Conservation (phyloP, 345 rosid species). For the Fremontodendron californicum region DNA sequence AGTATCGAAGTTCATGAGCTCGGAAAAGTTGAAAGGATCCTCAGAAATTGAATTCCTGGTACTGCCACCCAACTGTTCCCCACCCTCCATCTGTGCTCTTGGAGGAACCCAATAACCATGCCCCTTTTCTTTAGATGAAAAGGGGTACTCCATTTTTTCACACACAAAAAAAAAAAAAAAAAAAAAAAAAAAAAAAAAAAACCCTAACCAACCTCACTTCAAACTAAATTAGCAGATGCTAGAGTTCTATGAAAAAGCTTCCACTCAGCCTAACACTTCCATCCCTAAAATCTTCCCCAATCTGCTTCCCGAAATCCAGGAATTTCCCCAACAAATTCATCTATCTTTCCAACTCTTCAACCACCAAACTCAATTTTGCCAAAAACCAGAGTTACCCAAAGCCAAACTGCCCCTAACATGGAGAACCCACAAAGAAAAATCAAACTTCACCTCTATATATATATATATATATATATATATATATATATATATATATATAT, state of each 20-base stretch:
- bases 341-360: slow-evolving; percentile 1
- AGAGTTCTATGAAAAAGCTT: slow-evolving; percentile 16
- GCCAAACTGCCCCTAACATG: neutral
- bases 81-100: slow-evolving; percentile 41
- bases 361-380: neutral
- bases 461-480: neutral
- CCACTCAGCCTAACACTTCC: neutral
- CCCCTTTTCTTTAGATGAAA: slow-evolving; percentile 53
- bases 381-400: neutral
- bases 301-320: neutral
- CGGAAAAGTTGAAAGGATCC: slow-evolving; percentile 49
- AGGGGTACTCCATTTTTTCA: slow-evolving; percentile 47
- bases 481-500: slow-evolving; percentile 6
- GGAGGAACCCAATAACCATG: slow-evolving; percentile 40
- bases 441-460: slow-evolving; percentile 1
- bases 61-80: slow-evolving; percentile 18
- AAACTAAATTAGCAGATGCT: slow-evolving; percentile 14
- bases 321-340: slow-evolving; percentile 15
- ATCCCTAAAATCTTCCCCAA: slow-evolving; percentile 4
- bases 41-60: slow-evolving; percentile 36
- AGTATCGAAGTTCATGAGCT: slow-evolving; percentile 58
- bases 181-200: no score
- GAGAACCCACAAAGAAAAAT: slow-evolving; percentile 13
- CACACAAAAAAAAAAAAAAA: no score
- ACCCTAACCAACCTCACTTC: slow-evolving; percentile 1